Evolutionary conservation across 2,329 filamentous ascomycete genomes (phyloP).

Genomic region (Aspergillus sergii): DNA sequence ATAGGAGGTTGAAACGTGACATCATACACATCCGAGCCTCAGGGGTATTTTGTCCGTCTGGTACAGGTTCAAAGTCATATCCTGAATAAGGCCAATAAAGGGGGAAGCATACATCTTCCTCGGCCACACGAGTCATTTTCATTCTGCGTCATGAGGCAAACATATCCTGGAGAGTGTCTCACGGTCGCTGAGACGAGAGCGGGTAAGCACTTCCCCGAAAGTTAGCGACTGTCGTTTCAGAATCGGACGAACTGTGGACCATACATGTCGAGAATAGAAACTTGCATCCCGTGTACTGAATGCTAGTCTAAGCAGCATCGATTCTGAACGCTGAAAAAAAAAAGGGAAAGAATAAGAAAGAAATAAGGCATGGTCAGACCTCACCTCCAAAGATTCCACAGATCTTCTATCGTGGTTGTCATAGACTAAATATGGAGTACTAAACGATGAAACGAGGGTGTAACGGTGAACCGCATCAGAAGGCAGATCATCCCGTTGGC

Average conservation of each 20-base stretch:
- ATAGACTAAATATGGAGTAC: background rate
- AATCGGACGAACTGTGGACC: slow-evolving; percentile 15
- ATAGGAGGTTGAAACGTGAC: slow-evolving; percentile 12
- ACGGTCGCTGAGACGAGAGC: background rate
- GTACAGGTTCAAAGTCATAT: background rate
- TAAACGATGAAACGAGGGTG: background rate
- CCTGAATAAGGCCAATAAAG: background rate
- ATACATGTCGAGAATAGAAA: background rate
- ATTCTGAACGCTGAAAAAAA: background rate
- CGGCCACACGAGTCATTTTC: background rate
- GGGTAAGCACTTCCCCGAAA: background rate
- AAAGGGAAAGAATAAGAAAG: background rate
- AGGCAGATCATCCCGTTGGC: background rate
- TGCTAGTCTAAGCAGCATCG: background rate
- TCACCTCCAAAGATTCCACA: background rate
- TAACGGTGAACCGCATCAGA: background rate
- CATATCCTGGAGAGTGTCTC: background rate
- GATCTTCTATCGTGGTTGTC: background rate
- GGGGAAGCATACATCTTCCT: background rate
- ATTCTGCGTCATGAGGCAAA: background rate
- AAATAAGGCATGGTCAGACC: background rate
- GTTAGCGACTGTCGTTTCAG: slow-evolving; percentile 11
- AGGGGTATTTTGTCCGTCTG: background rate
- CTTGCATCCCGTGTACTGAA: background rate
- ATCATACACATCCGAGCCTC: slow-evolving; percentile 2